These are phyloP conservation scores for Solanum lycopersicoides DNA, from an alignment of 257 asterid species.

Conservation along the genomic window DNA sequence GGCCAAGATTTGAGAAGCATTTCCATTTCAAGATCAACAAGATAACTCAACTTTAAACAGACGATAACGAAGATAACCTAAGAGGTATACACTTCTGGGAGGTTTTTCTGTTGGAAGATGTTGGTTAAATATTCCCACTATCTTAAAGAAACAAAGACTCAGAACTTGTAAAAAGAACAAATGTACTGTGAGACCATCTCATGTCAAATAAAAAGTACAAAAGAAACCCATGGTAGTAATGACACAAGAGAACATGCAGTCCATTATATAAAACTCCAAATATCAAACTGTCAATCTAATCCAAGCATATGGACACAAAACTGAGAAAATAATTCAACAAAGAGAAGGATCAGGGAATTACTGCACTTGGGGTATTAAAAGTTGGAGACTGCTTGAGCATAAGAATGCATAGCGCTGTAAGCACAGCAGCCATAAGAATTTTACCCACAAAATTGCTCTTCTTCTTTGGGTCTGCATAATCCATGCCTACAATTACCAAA, in stretches of 20 bases:
- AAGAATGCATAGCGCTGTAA: conserved; percentile 33
- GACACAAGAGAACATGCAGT: neutral
- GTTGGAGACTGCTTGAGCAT: conserved; percentile 35
- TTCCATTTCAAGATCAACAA: neutral
- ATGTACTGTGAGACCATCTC: neutral
- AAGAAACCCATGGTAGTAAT: neutral
- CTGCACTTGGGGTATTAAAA: conserved; percentile 26
- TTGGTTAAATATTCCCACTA: neutral
- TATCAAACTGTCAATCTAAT: neutral
- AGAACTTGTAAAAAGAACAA: neutral
- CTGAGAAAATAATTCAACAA: neutral
- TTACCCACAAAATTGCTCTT: conserved; percentile 31
- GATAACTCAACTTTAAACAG: neutral
- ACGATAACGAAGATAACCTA: neutral
- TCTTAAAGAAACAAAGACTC: neutral
- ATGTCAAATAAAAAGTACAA: neutral
- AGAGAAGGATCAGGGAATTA: conserved; percentile 3
- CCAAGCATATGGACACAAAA: neutral
- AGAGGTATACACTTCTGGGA: neutral
- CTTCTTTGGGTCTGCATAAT: conserved; percentile 73
- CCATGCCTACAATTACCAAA: conserved; percentile 54
- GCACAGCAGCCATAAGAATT: conserved; percentile 29
- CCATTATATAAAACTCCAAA: neutral
- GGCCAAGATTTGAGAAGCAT: neutral
- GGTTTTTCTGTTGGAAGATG: neutral